phyloP scores from a whole-genome alignment of 2,329 filamentous ascomycete genomes.

The Ceratocystiopsis sp. region DNA sequence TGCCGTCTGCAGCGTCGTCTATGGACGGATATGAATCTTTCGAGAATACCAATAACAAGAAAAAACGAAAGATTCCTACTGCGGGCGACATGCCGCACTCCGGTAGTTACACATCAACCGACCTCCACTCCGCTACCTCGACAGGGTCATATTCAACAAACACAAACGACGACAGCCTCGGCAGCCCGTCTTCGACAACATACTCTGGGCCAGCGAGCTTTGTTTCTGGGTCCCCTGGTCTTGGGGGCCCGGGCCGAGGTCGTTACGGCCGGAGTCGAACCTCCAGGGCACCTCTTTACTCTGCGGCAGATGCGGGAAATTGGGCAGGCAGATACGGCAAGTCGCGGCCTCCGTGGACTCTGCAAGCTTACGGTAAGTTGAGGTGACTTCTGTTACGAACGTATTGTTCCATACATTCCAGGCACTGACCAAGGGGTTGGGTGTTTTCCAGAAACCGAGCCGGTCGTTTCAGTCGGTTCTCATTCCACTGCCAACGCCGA shows the following conservation, averaged over 20 bases:
- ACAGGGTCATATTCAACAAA: slow-evolving; percentile 10
- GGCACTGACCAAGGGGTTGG: too few relatives aligned
- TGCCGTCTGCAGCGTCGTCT: slow-evolving; percentile 52
- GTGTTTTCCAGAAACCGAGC: background rate
- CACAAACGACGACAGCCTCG: slow-evolving; percentile 3
- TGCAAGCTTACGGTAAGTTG: slow-evolving; percentile 1
- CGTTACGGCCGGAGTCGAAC: slow-evolving; percentile 51
- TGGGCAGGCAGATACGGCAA: slow-evolving; percentile 35
- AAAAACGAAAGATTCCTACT: slow-evolving; percentile 94
- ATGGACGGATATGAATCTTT: slow-evolving; percentile 90
- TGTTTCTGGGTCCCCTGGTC: slow-evolving; percentile 44
- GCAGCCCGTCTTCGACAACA: slow-evolving; percentile 7
- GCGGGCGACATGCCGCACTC: slow-evolving; percentile 49
- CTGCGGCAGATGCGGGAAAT: slow-evolving; percentile 39
- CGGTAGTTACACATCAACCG: slow-evolving; percentile 22
- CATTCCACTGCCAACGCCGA: slow-evolving; percentile 68
- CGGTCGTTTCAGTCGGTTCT: background rate
- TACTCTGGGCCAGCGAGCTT: slow-evolving; percentile 32
- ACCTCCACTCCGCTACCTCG: slow-evolving; percentile 15
- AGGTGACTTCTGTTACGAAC: too few relatives aligned
- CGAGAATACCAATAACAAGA: slow-evolving; percentile 98
- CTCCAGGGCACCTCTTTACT: slow-evolving; percentile 38
- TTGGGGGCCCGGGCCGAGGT: slow-evolving; percentile 73
- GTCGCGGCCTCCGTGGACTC: slow-evolving; percentile 20
- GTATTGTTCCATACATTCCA: too few relatives aligned